Evolutionary conservation across 345 rosid genomes (phyloP), one percentile per base, ranked within the genome.

Genomic region (Linum usitatissimum): DNA sequence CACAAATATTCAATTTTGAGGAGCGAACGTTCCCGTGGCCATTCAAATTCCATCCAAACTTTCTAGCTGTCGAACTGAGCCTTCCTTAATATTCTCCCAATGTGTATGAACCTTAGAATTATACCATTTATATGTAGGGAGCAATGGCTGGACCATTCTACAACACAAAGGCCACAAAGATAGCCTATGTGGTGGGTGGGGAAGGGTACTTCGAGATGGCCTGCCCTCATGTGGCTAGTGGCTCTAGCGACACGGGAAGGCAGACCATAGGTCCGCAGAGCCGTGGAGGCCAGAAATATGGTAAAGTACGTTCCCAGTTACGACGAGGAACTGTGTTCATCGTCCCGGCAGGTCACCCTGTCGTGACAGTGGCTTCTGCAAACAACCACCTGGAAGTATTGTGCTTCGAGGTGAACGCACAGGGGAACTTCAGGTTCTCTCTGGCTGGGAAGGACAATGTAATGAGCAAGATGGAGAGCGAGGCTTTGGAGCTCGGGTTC

Each of bases 141-240:
- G 58, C 64, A 20, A 71, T 71, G 75, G n/a, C 9, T 4, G 75
- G 71, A 18, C 71, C 68, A 5, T 71, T 12, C 13, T 66, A 36
- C 61, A 66, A 66, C 59, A 62, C 68, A 3, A 66, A 40, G 57
- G 66, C 68, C 14, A 71, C 71, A 59, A 71, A 66, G 58, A 53
- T 71, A 51, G 12, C 61, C 0, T 7, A 62, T 2, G 75, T 71
- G n/a, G 8, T 63, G 18, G 68, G 66, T 0, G 71, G 70, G 18
- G 75, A 71, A 9, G 75, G 75, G 18, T 66, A 66, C 61, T 61
- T 71, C 18, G 75, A 71, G 66, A 66, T 71, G 71, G 67, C 70
- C 1, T 71, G 70, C 34, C 70, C 70, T 19, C 70, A 62, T n/a
- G 13, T 66, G 0, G 30, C 58, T 0, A 14, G 40, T 13, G 6